phyloP scores from a whole-genome alignment of 1,284 basidiomycete species.

The Erythrobasidium hasegawianum region DNA sequence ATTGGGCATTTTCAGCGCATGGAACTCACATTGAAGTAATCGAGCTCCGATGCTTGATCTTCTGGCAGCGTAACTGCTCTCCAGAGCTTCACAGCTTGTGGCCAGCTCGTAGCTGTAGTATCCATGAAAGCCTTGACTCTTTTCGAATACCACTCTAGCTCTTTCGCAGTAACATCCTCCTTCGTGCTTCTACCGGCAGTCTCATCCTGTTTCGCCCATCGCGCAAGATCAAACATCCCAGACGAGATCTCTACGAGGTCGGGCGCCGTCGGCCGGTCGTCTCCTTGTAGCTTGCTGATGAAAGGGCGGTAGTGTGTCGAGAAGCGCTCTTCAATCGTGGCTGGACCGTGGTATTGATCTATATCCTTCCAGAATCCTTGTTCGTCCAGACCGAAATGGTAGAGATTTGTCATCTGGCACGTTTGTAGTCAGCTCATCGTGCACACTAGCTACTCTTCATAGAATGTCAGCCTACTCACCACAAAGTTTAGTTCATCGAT shows the following conservation, averaged over 20 bases:
- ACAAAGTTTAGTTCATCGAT: conserved; percentile 49
- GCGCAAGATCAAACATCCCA: conserved; percentile 50
- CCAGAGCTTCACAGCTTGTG: conserved; percentile 40
- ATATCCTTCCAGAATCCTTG: conserved; percentile 47
- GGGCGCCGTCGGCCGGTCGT: conserved; percentile 43
- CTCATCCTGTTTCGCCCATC: conserved; percentile 49
- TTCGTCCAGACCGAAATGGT: conserved; percentile 50
- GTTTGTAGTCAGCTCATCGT: too few relatives aligned
- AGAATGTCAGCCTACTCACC: too few relatives aligned
- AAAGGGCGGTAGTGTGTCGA: conserved; percentile 46
- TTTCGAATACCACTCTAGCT: conserved; percentile 49
- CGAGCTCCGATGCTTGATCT: conserved; percentile 41
- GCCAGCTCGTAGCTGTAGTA: conserved; percentile 38
- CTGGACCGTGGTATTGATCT: conserved; percentile 48
- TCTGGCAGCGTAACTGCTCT: conserved; percentile 40
- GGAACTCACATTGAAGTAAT: conserved; percentile 44
- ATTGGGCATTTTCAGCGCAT: too few relatives aligned
- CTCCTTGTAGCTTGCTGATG: conserved; percentile 40
- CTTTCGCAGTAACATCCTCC: conserved; percentile 45
- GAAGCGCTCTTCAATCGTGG: conserved; percentile 49
- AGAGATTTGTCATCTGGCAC: conserved; percentile 49
- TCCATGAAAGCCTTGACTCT: conserved; percentile 39
- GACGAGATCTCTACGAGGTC: conserved; percentile 49
- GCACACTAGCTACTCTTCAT: neutral
- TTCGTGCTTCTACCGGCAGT: conserved; percentile 41